Conservation (phyloP, 2,329 filamentous ascomycete species). For the Trichophyton rubrum region DNA sequence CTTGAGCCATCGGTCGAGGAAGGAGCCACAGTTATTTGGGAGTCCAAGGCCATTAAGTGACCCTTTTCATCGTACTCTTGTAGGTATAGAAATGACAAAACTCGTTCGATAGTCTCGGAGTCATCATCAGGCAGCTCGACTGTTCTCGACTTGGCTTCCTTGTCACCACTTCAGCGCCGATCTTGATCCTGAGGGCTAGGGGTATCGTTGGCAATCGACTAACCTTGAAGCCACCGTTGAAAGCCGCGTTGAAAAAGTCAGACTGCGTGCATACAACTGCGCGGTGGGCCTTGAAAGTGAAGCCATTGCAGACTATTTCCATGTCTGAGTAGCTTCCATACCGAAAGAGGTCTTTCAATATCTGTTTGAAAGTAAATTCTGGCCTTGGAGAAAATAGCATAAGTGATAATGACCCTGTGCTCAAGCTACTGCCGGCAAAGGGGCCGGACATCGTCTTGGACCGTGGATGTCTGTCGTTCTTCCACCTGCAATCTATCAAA, state of each 20-base stretch:
- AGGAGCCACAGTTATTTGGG: too few species aligned
- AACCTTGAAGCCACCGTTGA: neutral
- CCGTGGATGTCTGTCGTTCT: too few species aligned
- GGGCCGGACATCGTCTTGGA: too few species aligned
- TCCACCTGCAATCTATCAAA: too few species aligned
- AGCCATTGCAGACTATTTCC: neutral
- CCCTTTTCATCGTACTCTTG: neutral
- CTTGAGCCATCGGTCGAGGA: neutral
- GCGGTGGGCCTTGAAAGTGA: neutral
- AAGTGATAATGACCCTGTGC: too few species aligned
- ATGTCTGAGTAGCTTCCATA: constrained; percentile 1
- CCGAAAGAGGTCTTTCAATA: neutral
- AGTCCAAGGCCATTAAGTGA: neutral
- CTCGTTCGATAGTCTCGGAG: neutral
- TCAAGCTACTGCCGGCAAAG: too few species aligned
- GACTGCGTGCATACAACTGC: neutral
- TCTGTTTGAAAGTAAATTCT: neutral
- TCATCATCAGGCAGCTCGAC: neutral
- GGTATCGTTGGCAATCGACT: neutral
- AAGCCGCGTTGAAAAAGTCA: neutral
- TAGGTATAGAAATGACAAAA: neutral
- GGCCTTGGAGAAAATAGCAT: neutral
- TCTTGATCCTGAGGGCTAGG: neutral
- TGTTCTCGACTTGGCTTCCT: neutral
- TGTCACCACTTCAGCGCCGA: neutral